Percentiles rank a stretch among this genome's conserved stretches.
Evolutionary conservation across 768 basidiomycete genomes (phyloP).

Genomic region (Naganishia antarctica): DNA sequence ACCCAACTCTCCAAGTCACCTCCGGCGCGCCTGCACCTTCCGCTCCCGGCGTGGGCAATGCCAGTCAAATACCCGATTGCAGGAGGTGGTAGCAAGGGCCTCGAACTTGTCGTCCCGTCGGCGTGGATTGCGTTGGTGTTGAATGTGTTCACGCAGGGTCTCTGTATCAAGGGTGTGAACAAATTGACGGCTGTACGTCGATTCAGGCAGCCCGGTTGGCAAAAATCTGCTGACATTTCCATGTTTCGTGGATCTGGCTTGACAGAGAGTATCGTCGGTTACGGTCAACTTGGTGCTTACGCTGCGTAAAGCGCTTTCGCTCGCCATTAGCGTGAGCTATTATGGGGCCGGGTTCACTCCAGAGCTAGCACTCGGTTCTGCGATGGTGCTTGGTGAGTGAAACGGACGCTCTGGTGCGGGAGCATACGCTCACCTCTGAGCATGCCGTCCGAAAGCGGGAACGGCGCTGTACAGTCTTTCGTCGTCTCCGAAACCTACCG

Average conservation of each 20-base stretch:
- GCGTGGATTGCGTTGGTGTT: slow-evolving; percentile 60
- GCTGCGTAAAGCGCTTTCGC: slow-evolving; percentile 70
- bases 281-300: slow-evolving; percentile 78
- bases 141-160: slow-evolving; percentile 68
- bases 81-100: background rate
- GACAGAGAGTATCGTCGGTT: slow-evolving; percentile 69
- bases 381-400: slow-evolving; percentile 60
- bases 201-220: too few relatives aligned
- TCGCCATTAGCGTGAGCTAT: slow-evolving; percentile 79
- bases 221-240: too few relatives aligned
- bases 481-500: background rate
- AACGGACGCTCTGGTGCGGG: background rate
- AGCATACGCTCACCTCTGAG: background rate
- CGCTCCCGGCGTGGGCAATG: slow-evolving; percentile 19
- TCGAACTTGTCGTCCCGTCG: slow-evolving; percentile 34
- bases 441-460: background rate
- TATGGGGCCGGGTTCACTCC: slow-evolving; percentile 69
- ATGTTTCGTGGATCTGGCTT: too few relatives aligned
- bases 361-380: slow-evolving; percentile 63
- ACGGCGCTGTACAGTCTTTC: slow-evolving; percentile 21
- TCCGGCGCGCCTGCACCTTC: slow-evolving; percentile 32
- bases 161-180: slow-evolving; percentile 81
- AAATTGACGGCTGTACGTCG: slow-evolving; percentile 67
- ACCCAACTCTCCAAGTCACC: slow-evolving; percentile 56
- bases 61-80: slow-evolving; percentile 17